Percentiles rank a stretch among this genome's conserved stretches.
These are phyloP conservation scores for Psilocybe sp. DNA, from an alignment of 768 basidiomycete species.

Conservation along the genomic window DNA sequence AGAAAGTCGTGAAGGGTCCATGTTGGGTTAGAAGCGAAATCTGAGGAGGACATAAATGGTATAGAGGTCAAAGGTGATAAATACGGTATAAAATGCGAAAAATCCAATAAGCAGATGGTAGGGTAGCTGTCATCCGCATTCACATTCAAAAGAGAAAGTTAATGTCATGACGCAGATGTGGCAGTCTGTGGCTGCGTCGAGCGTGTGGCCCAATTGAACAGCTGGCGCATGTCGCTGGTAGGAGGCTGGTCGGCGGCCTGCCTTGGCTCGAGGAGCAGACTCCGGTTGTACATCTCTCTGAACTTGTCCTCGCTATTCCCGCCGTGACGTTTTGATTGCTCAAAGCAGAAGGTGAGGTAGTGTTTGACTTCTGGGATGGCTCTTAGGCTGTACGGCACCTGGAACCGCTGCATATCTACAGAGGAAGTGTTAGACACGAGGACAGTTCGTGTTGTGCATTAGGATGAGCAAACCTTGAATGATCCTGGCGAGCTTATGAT, in stretches of 20 bases:
- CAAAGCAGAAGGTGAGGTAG: slow-evolving; percentile 71
- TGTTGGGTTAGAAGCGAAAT: neutral
- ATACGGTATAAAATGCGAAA: slow-evolving; percentile 18
- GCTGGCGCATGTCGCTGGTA: slow-evolving; percentile 67
- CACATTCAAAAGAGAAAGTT: neutral
- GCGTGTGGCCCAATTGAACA: slow-evolving; percentile 77
- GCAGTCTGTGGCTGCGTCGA: slow-evolving; percentile 38
- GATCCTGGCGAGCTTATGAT: slow-evolving; percentile 85
- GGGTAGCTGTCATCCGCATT: no score
- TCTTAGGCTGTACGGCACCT: slow-evolving; percentile 81
- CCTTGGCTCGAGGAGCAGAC: slow-evolving; percentile 80
- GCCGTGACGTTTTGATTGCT: slow-evolving; percentile 72
- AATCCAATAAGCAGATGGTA: slow-evolving; percentile 1
- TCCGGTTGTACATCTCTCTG: slow-evolving; percentile 40
- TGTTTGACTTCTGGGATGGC: slow-evolving; percentile 87
- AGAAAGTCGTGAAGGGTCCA: slow-evolving; percentile 13
- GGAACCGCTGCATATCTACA: slow-evolving; percentile 89
- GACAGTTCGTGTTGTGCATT: neutral
- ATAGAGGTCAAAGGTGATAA: slow-evolving; percentile 16
- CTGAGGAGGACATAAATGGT: slow-evolving; percentile 1
- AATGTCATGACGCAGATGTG: slow-evolving; percentile 22
- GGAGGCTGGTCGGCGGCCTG: slow-evolving; percentile 72
- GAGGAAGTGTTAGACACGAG: neutral
- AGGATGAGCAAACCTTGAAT: slow-evolving; percentile 54
- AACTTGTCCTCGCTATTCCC: slow-evolving; percentile 55